phyloP scores from a whole-genome alignment of 139 green algal genomes.

The Spirogloea muscicola region DNA sequence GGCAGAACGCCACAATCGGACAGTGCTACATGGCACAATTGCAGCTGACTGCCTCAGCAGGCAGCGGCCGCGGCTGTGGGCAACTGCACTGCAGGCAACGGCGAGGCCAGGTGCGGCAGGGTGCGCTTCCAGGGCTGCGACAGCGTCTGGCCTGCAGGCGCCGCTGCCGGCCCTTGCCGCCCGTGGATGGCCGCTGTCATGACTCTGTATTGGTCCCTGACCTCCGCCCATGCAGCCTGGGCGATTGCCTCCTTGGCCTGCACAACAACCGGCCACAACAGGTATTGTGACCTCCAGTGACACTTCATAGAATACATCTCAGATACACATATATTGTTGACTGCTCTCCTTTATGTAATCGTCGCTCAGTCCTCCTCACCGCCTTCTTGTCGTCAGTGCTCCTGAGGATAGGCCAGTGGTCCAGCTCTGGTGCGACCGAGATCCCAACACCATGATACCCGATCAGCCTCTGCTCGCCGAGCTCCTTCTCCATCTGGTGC shows the following conservation, averaged over 20 bases:
- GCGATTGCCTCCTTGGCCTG: slow-evolving; percentile 12
- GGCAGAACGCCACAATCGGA: no score
- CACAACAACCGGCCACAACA: neutral
- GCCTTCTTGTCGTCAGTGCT: slow-evolving; percentile 4
- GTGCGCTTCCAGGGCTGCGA: slow-evolving; percentile 6
- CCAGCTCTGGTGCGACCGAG: slow-evolving; percentile 32
- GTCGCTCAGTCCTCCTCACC: neutral
- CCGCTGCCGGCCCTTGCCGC: neutral
- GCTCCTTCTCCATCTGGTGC: slow-evolving; percentile 61
- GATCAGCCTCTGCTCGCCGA: slow-evolving; percentile 78
- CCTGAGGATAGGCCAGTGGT: slow-evolving; percentile 11
- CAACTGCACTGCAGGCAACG: no score
- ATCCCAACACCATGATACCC: slow-evolving; percentile 53
- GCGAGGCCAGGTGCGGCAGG: no score
- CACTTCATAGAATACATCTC: neutral
- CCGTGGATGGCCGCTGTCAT: slow-evolving; percentile 15
- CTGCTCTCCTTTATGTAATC: neutral
- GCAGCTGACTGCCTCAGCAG: no score
- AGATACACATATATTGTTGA: neutral
- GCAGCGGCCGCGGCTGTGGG: no score
- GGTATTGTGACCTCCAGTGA: neutral
- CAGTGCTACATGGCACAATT: no score
- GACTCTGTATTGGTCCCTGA: slow-evolving; percentile 21
- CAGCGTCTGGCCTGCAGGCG: neutral
- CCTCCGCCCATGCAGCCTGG: slow-evolving; percentile 9